A percentile compares a stretch with the other conserved stretches of the same genome.
Evolutionary conservation across 2,329 filamentous ascomycete species (phyloP).

Genomic region (Coleophoma cylindrospora): DNA sequence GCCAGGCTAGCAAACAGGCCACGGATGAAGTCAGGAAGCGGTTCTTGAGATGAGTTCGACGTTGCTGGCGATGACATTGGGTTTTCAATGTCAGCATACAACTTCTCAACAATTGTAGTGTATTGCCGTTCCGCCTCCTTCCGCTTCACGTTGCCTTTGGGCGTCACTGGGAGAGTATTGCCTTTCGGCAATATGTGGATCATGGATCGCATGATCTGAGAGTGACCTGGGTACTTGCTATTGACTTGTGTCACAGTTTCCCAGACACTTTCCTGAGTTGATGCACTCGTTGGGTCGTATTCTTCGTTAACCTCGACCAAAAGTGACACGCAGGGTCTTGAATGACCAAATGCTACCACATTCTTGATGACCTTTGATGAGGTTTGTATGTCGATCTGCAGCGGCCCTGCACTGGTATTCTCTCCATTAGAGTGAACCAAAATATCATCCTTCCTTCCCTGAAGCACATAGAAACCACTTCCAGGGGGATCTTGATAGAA

Average conservation of each 20-base stretch:
- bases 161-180: constrained; percentile 21
- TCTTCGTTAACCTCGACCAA: constrained; percentile 20
- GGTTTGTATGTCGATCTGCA: constrained; percentile 23
- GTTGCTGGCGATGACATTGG: not conserved
- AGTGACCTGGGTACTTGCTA: constrained; percentile 14
- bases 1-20: constrained; percentile 12
- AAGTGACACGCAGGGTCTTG: constrained; percentile 18
- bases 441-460: constrained; percentile 27
- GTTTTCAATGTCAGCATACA: constrained; percentile 11
- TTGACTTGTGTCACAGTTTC: constrained; percentile 17
- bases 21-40: constrained; percentile 16
- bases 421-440: constrained; percentile 27
- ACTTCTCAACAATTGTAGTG: constrained; percentile 14
- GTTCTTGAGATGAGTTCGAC: not conserved
- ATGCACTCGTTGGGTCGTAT: constrained; percentile 9
- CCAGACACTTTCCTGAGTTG: constrained; percentile 11
- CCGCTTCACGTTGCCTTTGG: constrained; percentile 26
- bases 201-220: constrained; percentile 21
- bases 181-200: constrained; percentile 19
- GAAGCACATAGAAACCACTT: constrained; percentile 23
- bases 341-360: constrained; percentile 20
- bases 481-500: constrained; percentile 25
- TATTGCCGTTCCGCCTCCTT: constrained; percentile 23
- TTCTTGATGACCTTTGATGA: constrained; percentile 17
- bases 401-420: constrained; percentile 22